Evolutionary conservation across 352 stramenopile species (phyloP).

Genomic region (Globisporangium alternatum): DNA sequence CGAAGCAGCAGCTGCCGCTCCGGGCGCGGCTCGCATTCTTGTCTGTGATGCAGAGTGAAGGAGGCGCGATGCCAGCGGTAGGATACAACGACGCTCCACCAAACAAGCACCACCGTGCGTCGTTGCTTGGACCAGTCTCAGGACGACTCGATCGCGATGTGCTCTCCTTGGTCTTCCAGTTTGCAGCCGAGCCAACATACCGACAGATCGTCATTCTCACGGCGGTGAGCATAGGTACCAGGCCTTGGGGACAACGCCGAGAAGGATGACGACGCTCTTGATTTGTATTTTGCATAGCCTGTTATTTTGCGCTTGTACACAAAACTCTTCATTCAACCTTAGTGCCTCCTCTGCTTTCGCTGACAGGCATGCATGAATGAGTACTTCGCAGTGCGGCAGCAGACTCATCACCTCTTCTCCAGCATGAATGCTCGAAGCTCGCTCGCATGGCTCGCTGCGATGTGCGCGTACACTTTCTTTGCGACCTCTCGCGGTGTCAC

Average conservation of each 20-base stretch:
- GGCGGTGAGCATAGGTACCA: too few species aligned
- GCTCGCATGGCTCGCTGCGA: neutral
- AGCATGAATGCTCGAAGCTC: neutral
- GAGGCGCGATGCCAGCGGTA: neutral
- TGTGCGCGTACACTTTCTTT: neutral
- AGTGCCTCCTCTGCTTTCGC: too few species aligned
- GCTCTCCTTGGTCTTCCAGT: conserved; percentile 6
- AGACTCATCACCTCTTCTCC: neutral
- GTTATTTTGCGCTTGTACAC: too few species aligned
- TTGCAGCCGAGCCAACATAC: conserved; percentile 7
- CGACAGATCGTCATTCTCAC: too few species aligned
- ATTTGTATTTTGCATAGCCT: too few species aligned
- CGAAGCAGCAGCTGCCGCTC: neutral
- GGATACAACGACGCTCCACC: neutral
- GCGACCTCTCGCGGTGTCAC: neutral
- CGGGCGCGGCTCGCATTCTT: neutral
- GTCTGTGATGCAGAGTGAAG: neutral
- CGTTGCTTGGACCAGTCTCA: neutral
- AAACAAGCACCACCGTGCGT: neutral
- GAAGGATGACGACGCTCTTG: too few species aligned
- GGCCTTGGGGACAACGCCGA: too few species aligned
- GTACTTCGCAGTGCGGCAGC: too few species aligned
- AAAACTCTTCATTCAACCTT: too few species aligned
- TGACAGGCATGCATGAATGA: too few species aligned
- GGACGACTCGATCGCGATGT: neutral